Evolutionary conservation across 2,329 filamentous ascomycete genomes (phyloP), one percentile per base, ranked within the genome.

Genomic region (Pseudogymnoascus sp.): DNA sequence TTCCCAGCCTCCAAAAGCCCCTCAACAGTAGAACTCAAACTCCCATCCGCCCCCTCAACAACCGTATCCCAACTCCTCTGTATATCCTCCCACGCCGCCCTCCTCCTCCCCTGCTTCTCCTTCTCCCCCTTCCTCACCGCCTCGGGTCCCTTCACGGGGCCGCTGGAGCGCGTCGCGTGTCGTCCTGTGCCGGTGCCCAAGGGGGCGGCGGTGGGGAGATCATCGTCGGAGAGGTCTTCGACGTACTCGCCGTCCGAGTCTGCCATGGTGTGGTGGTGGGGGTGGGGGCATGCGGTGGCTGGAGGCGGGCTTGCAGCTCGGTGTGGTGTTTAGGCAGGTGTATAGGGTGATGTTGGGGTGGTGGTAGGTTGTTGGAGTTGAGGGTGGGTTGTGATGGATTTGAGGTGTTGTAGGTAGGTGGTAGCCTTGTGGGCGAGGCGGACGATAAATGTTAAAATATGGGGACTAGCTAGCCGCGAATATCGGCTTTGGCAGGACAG

Each of bases 1-100:
- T 96, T 96, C 73, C 90, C 87, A 21, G 91, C 90, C 75, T 96
- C 91, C 59, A 92, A 82, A 31, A 89, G 76, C 21, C 88, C 88
- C 67, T 90, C 87, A 42, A 96, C 83, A 11, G 84, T 82, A 43
- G 83, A 84, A 63, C 86, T 87, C 68, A 96, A 85, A 63, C 86
- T 87, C 53, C 90, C 91, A 76, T 96, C 90, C 43, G 86, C 88
- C 18, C 88, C 88, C 75, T 95, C 91, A 60, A 90, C 84, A 36
- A 93, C 84, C 5, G 84, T 84, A 72, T 93, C 90, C 86, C 86
- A 88, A 18, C 84, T 86, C 62, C 86, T 79, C 73, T 86, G 84
- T 25, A 87, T 84, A 72, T 85, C 80, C 73, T 88, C 86, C 86
- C 86, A 88, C 2, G 84, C 82, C 18, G 85, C 83, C 70, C 80